Conservation (phyloP, 1,284 basidiomycete genomes). For the Cronartium ribicola region DNA sequence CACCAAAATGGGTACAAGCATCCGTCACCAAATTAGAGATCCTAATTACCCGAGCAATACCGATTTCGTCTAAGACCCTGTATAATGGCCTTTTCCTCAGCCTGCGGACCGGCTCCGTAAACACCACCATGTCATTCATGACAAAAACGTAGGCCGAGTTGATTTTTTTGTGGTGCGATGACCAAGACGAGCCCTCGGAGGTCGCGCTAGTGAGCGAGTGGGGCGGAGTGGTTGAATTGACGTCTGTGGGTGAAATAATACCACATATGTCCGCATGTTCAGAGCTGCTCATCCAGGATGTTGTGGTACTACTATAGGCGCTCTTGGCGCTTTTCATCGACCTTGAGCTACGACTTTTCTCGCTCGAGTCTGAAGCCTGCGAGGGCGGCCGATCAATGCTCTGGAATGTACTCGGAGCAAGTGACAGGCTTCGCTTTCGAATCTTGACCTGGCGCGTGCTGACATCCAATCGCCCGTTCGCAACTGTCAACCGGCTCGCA, state of each 20-base stretch:
- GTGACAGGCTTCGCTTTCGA: neutral
- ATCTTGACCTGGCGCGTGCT: neutral
- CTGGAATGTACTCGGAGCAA: neutral
- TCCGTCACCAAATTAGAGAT: neutral
- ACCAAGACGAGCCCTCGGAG: neutral
- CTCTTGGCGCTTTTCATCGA: neutral
- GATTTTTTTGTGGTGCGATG: neutral
- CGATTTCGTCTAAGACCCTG: neutral
- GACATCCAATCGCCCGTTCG: neutral
- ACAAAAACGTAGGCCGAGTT: neutral
- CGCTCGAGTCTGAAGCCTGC: neutral
- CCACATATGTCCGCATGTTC: neutral
- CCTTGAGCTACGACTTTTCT: neutral
- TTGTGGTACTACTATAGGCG: neutral
- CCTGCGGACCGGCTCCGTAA: neutral
- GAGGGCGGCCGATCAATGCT: neutral
- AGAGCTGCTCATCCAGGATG: neutral
- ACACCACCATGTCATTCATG: neutral
- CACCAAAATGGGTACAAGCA: neutral
- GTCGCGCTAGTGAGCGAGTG: neutral
- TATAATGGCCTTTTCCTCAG: neutral
- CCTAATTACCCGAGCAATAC: neutral
- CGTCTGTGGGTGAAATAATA: neutral
- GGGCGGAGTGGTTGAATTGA: neutral
- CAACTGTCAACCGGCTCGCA: slow-evolving; percentile 41